Base-by-base conservation (phyloP, 805 yeast genomes). In the Candida golubevii region DNA sequence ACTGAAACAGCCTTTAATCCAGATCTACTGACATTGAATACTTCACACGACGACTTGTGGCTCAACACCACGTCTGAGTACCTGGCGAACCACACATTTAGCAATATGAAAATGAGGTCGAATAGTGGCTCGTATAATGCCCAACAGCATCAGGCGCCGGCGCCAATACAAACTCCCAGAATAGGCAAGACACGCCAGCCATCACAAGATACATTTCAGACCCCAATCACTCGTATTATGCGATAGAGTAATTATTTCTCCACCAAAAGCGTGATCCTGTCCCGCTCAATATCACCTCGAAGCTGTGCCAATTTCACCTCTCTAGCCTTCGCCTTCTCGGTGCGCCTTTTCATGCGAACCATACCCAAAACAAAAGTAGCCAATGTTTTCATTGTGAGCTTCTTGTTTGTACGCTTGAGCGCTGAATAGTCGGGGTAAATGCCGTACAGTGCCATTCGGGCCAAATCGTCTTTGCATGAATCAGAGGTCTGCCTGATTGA, bases 221-320 rank as follows among this genome's bases (percentile, higher is more conserved):
- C 76, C 0, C 76, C 76, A 1, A 63, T 70, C 26, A 55, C 72
- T 1, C 56, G 74, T 35, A 67, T 67, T 10, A 59, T 64, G 58
- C 57, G 72, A 15, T 38, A 32, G 15, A 13, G 9, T 13, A 2
- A 33, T 36, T 29, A 38, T 13, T 29, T 36, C 28, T 47, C 51
- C 14, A 46, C 51, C 30, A 48, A 11, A n/a, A 48, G 43, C 6
- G 49, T 45, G 35, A 48, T 45, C 23, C 55, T 60, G 33, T 60
- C 66, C 38, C 52, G 55, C 43, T 65, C 67, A 23, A 69, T 62
- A 15, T 65, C 67, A 36, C 54, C 48, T 43, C 61, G 60, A 39
- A 69, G 53, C 42, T 60, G 63, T 14, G 48, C 45, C 40, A 69
- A 47, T 47, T 56, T 57, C 26, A 38, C 29, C 35, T 55, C 55